These are phyloP conservation scores for Urtica urens DNA, from an alignment of 306 rosid genomes.

Conservation along the genomic window DNA sequence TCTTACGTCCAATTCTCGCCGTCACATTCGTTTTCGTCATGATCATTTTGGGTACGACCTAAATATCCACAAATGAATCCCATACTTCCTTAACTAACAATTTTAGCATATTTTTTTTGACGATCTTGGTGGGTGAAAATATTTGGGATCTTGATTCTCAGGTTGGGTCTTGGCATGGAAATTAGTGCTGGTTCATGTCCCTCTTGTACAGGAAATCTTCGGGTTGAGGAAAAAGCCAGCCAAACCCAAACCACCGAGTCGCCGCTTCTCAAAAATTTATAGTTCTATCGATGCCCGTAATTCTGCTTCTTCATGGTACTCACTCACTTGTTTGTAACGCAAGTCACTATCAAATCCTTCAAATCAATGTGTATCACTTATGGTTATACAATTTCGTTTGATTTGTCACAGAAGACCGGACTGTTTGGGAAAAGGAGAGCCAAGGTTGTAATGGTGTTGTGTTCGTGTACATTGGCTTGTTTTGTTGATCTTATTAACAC, in stretches of 20 bases:
- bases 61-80: background rate
- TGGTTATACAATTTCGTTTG: too few species aligned
- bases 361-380: too few species aligned
- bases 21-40: conserved; percentile 39
- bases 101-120: background rate
- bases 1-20: conserved; percentile 58
- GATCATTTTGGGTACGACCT: conserved; percentile 37
- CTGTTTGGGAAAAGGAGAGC: too few species aligned
- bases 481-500: too few species aligned
- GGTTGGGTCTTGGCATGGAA: conserved; percentile 96
- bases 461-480: too few species aligned
- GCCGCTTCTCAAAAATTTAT: conserved; percentile 59
- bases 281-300: conserved; percentile 33
- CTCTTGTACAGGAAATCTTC: conserved; percentile 77
- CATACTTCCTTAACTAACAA: background rate
- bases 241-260: conserved; percentile 44
- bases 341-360: too few species aligned
- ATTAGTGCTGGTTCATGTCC: conserved; percentile 74
- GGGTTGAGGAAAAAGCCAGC: conserved; percentile 54
- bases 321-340: too few species aligned
- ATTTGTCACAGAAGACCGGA: too few species aligned
- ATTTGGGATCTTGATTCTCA: conserved; percentile 6
- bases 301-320: conserved; percentile 19
- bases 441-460: too few species aligned
- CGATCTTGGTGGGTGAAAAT: conserved; percentile 7